Evolutionary conservation across 1,284 basidiomycete genomes (phyloP).

Genomic region (Apiotrichum gamsii): DNA sequence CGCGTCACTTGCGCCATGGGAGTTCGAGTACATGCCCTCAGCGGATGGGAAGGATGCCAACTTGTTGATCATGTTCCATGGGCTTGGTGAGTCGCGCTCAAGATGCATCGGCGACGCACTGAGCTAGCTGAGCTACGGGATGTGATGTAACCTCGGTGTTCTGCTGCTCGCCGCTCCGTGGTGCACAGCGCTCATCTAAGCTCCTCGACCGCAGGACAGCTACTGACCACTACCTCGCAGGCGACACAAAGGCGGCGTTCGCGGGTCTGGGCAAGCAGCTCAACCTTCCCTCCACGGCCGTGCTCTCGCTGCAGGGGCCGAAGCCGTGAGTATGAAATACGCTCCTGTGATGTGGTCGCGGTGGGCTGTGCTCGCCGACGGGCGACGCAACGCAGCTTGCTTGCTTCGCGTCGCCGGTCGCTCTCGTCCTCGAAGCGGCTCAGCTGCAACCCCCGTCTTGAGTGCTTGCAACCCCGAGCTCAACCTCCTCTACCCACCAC

Average conservation of each 20-base stretch:
- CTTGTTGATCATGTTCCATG: constrained; percentile 76
- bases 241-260: constrained; percentile 71
- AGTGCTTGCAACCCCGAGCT: too few species aligned
- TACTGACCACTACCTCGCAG: too few species aligned
- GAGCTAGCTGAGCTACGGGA: not conserved
- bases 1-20: constrained; percentile 32
- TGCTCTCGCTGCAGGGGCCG: constrained; percentile 70
- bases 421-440: too few species aligned
- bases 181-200: too few species aligned
- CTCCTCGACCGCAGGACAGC: too few species aligned
- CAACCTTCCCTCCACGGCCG: constrained; percentile 78
- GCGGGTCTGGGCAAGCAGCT: constrained; percentile 63
- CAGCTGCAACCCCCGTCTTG: too few species aligned
- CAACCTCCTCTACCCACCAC: too few species aligned
- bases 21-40: constrained; percentile 31
- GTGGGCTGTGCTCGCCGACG: too few species aligned
- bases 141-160: not conserved
- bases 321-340: constrained; percentile 61
- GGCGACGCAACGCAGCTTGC: too few species aligned
- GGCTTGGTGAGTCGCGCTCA: constrained; percentile 55
- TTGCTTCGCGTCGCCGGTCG: too few species aligned
- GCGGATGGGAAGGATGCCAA: constrained; percentile 79
- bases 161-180: not conserved
- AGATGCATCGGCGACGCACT: not conserved
- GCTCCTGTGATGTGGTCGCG: too few species aligned